phyloP scores from a whole-genome alignment of 208 protist genomes.

The Trypanosomatidae sp. region DNA sequence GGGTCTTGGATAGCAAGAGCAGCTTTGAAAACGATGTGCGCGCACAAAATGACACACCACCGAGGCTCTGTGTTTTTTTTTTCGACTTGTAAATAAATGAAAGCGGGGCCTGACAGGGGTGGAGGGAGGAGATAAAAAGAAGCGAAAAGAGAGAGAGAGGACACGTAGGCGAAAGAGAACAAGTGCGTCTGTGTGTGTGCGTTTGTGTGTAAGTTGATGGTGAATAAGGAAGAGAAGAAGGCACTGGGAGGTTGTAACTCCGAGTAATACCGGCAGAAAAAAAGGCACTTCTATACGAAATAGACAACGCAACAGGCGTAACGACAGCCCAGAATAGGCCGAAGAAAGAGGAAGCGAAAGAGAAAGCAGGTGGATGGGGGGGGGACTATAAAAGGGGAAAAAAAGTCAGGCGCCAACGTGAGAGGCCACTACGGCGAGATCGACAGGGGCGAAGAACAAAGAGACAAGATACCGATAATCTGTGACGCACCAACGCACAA shows the following conservation, averaged over 20 bases:
- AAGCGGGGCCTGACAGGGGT: not conserved
- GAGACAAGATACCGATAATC: conserved; percentile 2
- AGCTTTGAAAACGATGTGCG: not conserved
- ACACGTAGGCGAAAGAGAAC: not conserved
- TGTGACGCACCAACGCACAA: not conserved
- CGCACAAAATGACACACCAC: not conserved
- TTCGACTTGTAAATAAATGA: not conserved
- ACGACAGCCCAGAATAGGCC: not conserved
- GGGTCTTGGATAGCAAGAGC: not conserved
- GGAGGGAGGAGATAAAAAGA: not conserved
- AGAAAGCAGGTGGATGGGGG: not conserved
- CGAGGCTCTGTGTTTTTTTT: not conserved
- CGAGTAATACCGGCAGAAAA: not conserved
- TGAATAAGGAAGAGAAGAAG: conserved; percentile 15
- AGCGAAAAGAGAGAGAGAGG: not conserved
- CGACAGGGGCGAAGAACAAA: not conserved
- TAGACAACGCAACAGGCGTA: not conserved
- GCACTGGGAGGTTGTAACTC: not conserved
- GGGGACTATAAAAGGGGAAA: no score
- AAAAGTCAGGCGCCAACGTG: not conserved
- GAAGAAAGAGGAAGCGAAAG: not conserved
- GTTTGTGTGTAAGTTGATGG: not conserved
- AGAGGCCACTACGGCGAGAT: not conserved
- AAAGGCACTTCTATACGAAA: not conserved
- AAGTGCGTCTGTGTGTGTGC: not conserved